These are phyloP conservation scores for Macrotyloma uniflorum DNA, from an alignment of 306 rosid species.

Conservation along the genomic window DNA sequence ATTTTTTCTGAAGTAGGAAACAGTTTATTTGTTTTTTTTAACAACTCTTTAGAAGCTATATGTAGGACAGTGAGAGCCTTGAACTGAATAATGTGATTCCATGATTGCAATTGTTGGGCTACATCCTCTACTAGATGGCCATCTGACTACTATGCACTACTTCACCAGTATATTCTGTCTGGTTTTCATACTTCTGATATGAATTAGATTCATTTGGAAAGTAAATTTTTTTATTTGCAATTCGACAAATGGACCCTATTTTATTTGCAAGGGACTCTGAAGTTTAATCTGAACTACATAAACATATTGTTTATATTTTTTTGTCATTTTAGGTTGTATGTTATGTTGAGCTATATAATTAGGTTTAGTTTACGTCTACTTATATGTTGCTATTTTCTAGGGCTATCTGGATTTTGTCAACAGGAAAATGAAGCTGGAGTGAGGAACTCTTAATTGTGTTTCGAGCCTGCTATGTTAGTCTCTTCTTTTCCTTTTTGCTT, in stretches of 20 bases:
- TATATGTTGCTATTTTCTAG: slow-evolving; percentile 48
- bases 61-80: slow-evolving; percentile 8
- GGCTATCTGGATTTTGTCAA: slow-evolving; percentile 79
- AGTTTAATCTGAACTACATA: slow-evolving; percentile 8
- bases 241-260: not conserved
- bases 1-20: not conserved
- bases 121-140: slow-evolving; percentile 12
- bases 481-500: too few species aligned
- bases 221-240: not conserved
- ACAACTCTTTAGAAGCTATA: slow-evolving; percentile 6
- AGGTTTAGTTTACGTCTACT: not conserved
- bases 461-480: slow-evolving; percentile 35
- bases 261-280: slow-evolving; percentile 16
- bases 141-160: not conserved
- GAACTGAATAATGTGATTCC: slow-evolving; percentile 20
- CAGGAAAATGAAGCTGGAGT: slow-evolving; percentile 50
- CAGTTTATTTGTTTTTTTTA: not conserved
- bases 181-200: slow-evolving; percentile 13
- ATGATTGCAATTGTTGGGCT: slow-evolving; percentile 1
- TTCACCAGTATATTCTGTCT: not conserved
- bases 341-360: not conserved
- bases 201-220: not conserved
- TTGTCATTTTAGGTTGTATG: slow-evolving; percentile 14
- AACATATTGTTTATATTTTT: not conserved
- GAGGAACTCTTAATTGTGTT: slow-evolving; percentile 34